A percentile compares a stretch with the other conserved stretches of the same genome.
phyloP scores from a whole-genome alignment of 176 grass and related monocot species.

The Aegilops longissima region DNA sequence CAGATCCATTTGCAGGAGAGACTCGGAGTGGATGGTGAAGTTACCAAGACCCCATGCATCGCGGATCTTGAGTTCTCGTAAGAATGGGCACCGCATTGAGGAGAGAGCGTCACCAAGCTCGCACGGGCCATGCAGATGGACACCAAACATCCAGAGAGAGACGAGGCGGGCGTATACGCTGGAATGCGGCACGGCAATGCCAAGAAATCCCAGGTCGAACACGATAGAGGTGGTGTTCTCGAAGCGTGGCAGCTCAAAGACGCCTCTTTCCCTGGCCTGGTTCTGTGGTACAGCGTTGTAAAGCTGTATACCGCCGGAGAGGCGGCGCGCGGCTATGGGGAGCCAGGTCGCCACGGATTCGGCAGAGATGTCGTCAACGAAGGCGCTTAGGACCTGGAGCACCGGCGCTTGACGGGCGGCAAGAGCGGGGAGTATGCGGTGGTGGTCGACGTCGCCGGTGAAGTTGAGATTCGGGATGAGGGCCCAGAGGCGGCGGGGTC shows the following conservation, averaged over 20 bases:
- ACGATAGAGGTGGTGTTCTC: background rate
- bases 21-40: background rate
- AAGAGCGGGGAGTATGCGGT: background rate
- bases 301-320: background rate
- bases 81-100: background rate
- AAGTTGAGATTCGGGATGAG: background rate
- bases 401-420: background rate
- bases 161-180: background rate
- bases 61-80: background rate
- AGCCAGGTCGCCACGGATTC: background rate
- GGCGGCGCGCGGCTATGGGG: background rate
- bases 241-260: constrained; percentile 3
- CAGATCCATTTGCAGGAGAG: background rate
- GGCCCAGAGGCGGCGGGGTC: background rate
- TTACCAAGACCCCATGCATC: background rate
- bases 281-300: background rate
- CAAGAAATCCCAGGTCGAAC: background rate
- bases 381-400: background rate
- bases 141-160: background rate
- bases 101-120: background rate
- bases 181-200: background rate
- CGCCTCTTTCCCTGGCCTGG: background rate
- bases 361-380: background rate
- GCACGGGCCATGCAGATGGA: background rate
- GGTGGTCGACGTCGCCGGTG: background rate